Evolutionary conservation across 305 asterid species (phyloP).

Genomic region (Ilex paraguariensis): DNA sequence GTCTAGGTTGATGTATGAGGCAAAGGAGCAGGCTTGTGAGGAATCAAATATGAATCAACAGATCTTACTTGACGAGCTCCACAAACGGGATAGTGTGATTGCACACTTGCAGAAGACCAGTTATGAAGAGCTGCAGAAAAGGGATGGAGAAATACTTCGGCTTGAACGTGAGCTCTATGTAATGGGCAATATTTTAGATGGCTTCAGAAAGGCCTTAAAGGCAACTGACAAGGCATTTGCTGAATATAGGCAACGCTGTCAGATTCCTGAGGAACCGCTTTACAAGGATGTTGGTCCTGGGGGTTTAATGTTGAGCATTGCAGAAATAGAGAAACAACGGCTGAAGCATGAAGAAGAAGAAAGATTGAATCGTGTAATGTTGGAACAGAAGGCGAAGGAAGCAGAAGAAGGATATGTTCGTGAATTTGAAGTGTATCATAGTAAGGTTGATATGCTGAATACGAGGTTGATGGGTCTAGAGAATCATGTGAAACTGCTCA

Average conservation of each 20-base stretch:
- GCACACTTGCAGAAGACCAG: slow-evolving; percentile 48
- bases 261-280: slow-evolving; percentile 58
- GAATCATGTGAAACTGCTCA: background rate
- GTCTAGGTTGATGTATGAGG: slow-evolving; percentile 38
- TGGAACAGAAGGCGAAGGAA: slow-evolving; percentile 48
- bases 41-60: slow-evolving; percentile 41
- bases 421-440: slow-evolving; percentile 18
- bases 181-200: slow-evolving; percentile 52
- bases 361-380: slow-evolving; percentile 30
- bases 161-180: slow-evolving; percentile 59
- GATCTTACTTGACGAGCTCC: slow-evolving; percentile 47
- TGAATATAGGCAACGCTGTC: slow-evolving; percentile 47
- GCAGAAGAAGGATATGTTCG: slow-evolving; percentile 26
- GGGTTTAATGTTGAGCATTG: slow-evolving; percentile 61
- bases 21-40: slow-evolving; percentile 37
- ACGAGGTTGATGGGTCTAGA: slow-evolving; percentile 22
- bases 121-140: slow-evolving; percentile 52
- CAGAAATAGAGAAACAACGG: slow-evolving; percentile 50
- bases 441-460: slow-evolving; percentile 28
- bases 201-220: slow-evolving; percentile 65
- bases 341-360: slow-evolving; percentile 60
- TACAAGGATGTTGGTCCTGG: slow-evolving; percentile 71
- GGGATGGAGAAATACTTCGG: slow-evolving; percentile 44
- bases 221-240: slow-evolving; percentile 49
- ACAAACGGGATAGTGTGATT: slow-evolving; percentile 55